Percentiles rank a stretch among this genome's conserved stretches.
Evolutionary conservation across 2,329 filamentous ascomycete genomes (phyloP).

Genomic region (Trichoderma sp.): DNA sequence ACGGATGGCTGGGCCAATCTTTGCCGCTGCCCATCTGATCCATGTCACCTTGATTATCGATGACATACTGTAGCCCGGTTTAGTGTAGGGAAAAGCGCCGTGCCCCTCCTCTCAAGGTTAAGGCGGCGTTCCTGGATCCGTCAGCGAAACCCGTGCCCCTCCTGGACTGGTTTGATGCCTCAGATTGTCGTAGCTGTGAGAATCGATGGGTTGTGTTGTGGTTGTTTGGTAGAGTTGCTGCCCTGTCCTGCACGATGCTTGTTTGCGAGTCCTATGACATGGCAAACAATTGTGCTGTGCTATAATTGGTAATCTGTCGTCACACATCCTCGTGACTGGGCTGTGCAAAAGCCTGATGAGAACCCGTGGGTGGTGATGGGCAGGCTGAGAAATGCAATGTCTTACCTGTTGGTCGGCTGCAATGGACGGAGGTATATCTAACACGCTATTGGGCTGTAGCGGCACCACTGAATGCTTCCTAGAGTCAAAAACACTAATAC

Average conservation of each 20-base stretch:
- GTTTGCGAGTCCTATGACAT: neutral
- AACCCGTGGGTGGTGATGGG: conserved; percentile 18
- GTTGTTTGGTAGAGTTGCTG: neutral
- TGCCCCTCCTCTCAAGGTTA: neutral
- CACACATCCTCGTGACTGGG: neutral
- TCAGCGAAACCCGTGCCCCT: neutral
- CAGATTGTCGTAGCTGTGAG: neutral
- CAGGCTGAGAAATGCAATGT: conserved; percentile 22
- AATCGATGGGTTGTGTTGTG: neutral
- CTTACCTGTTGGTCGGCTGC: conserved; percentile 17
- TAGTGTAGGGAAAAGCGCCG: neutral
- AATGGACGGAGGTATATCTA: conserved; percentile 1
- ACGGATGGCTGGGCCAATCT: neutral
- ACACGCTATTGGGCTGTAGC: neutral
- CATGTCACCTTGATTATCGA: conserved; percentile 1
- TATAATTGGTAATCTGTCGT: neutral
- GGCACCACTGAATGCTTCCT: neutral
- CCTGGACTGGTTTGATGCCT: neutral
- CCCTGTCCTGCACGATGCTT: neutral
- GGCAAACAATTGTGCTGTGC: too few relatives aligned
- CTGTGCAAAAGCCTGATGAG: neutral
- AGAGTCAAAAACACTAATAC: neutral
- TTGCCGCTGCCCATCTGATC: neutral
- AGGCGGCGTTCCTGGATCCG: conserved; percentile 5
- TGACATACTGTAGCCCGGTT: neutral